These are phyloP conservation scores for Ganoderma boninense DNA, from an alignment of 1,284 basidiomycete genomes.

Conservation along the genomic window DNA sequence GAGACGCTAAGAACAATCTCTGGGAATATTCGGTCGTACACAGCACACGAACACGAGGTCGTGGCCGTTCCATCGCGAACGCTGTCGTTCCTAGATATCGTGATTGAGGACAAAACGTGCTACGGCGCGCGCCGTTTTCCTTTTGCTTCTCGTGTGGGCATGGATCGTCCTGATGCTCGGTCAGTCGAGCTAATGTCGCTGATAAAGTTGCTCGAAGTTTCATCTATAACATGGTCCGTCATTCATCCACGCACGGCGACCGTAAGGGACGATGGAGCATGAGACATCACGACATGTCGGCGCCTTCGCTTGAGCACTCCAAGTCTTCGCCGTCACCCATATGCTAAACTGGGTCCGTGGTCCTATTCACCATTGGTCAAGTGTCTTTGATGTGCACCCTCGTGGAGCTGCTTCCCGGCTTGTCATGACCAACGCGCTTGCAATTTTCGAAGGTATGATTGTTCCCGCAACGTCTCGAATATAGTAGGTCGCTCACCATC, in stretches of 20 bases:
- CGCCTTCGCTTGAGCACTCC: not conserved
- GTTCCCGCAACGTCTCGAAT: not conserved
- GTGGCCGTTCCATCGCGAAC: not conserved
- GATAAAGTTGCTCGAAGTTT: not conserved
- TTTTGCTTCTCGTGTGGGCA: not conserved
- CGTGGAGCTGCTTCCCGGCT: not conserved
- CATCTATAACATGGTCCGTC: not conserved
- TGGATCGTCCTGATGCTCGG: not conserved
- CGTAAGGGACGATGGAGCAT: not conserved
- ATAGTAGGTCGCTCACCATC: not conserved
- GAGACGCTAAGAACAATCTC: not conserved
- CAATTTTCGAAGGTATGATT: not conserved
- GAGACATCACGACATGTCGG: not conserved
- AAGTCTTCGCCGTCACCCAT: not conserved
- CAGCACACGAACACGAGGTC: not conserved
- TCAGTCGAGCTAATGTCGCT: not conserved
- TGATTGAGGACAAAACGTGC: not conserved
- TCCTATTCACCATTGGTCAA: not conserved
- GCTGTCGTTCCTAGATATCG: not conserved
- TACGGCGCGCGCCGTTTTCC: not conserved
- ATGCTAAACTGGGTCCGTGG: not conserved
- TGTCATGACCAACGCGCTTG: not conserved
- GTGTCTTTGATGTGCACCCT: not conserved
- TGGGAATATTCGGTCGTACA: not conserved
- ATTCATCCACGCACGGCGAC: not conserved